Conservation (phyloP, 129 eudicot species). For the Deinandra increscens region DNA sequence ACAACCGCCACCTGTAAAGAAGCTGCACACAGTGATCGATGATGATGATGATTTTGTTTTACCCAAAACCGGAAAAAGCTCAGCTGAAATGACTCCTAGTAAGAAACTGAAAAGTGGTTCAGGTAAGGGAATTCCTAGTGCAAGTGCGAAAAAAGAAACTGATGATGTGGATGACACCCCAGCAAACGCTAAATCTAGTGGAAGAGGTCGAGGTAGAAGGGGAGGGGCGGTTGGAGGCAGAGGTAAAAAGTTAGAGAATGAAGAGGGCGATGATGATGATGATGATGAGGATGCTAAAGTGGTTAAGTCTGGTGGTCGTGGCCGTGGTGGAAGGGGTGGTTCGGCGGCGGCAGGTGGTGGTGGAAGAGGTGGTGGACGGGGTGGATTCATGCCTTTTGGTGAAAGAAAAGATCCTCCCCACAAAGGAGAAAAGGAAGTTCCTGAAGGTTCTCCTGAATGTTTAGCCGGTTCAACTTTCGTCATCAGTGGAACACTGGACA, state of each 20-base stretch:
- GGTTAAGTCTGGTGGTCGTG: slow-evolving; percentile 64
- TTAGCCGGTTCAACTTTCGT: slow-evolving; percentile 88
- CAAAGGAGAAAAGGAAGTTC: slow-evolving; percentile 97
- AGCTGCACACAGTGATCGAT: slow-evolving; percentile 41
- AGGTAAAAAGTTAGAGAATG: slow-evolving; percentile 47
- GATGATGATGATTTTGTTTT: slow-evolving; percentile 64
- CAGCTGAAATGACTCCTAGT: slow-evolving; percentile 55
- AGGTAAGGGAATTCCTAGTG: slow-evolving; percentile 56
- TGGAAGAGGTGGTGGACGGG: slow-evolving; percentile 93
- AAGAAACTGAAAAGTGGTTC: slow-evolving; percentile 71
- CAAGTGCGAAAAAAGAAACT: slow-evolving; percentile 35
- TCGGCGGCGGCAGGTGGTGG: slow-evolving; percentile 55
- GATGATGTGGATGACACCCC: slow-evolving; percentile 42
- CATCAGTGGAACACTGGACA: slow-evolving; percentile 95
- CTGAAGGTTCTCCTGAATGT: slow-evolving; percentile 90
- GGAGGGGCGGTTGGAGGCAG: slow-evolving; percentile 41
- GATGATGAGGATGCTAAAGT: slow-evolving; percentile 55
- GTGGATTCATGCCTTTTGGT: slow-evolving; percentile 92
- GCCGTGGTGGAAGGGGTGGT: slow-evolving; percentile 82
- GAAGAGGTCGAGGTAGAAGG: slow-evolving; percentile 84
- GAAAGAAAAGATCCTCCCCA: slow-evolving; percentile 98
- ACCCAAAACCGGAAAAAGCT: slow-evolving; percentile 43
- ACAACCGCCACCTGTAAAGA: slow-evolving; percentile 62
- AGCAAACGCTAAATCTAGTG: slow-evolving; percentile 54
- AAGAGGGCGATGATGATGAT: slow-evolving; percentile 36